Evolutionary conservation across 257 asterid species (phyloP).

Genomic region (Gentiana macrophylla): DNA sequence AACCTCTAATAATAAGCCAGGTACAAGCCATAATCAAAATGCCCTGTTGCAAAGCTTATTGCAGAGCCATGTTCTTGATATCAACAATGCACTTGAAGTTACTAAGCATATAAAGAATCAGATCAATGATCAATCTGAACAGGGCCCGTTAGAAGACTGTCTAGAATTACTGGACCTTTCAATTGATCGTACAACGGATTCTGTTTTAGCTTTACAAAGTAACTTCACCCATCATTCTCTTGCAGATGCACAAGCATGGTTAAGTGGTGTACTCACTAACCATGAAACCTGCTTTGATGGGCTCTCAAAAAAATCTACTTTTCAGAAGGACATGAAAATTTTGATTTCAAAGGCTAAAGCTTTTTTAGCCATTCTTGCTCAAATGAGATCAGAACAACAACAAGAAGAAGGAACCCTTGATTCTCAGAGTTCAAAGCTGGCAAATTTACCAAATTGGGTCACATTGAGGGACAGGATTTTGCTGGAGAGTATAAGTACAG

Average conservation of each 20-base stretch:
- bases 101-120: constrained; percentile 4
- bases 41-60: constrained; percentile 15
- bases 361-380: constrained; percentile 24
- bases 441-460: constrained; percentile 33
- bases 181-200: constrained; percentile 22
- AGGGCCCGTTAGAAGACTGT: constrained; percentile 35
- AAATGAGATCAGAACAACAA: too few species aligned
- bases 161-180: constrained; percentile 33
- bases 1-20: constrained; percentile 2
- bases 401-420: constrained; percentile 1
- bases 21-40: not conserved
- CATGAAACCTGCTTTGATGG: constrained; percentile 45
- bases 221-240: not conserved
- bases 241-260: constrained; percentile 30
- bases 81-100: constrained; percentile 10
- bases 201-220: constrained; percentile 18
- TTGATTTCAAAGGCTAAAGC: constrained; percentile 29
- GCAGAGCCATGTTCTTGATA: constrained; percentile 15
- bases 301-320: constrained; percentile 5
- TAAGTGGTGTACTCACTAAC: constrained; percentile 44
- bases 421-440: not conserved
- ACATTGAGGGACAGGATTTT: constrained; percentile 23
- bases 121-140: constrained; percentile 15
- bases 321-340: constrained; percentile 12
- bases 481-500: constrained; percentile 14